Conservation (phyloP, 148 eudicot species). For the Linanthus parryae region DNA sequence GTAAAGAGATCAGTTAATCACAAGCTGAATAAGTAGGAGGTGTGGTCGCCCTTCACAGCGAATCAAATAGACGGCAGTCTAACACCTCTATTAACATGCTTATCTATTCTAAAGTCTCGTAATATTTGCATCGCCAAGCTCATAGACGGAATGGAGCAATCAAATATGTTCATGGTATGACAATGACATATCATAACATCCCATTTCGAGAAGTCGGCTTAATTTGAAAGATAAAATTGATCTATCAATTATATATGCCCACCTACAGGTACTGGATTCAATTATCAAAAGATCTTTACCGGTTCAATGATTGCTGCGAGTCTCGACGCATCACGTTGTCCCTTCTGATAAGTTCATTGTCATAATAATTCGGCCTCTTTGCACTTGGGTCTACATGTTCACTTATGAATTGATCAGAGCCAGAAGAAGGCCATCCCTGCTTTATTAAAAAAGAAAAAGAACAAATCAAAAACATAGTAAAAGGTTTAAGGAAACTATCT, state of each 20-base stretch:
- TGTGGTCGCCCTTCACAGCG: no score
- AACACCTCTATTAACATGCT: no score
- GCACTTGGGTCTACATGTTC: slow-evolving; percentile 22
- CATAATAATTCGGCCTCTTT: slow-evolving; percentile 25
- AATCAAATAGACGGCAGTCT: no score
- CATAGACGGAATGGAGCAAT: no score
- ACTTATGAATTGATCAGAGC: slow-evolving; percentile 20
- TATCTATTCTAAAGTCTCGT: no score
- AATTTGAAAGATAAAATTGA: no score
- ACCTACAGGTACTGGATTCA: slow-evolving; percentile 25
- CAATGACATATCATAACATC: no score
- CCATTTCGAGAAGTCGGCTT: no score
- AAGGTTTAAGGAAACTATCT: not conserved
- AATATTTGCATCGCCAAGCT: no score
- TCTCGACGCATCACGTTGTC: slow-evolving; percentile 17
- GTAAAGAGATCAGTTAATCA: no score
- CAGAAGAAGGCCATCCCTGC: slow-evolving; percentile 41
- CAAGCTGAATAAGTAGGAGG: no score
- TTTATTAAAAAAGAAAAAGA: slow-evolving; percentile 8
- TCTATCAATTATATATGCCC: slow-evolving; percentile 10
- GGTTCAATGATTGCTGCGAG: slow-evolving; percentile 22
- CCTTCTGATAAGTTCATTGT: slow-evolving; percentile 22
- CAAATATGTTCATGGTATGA: no score
- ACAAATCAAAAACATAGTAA: not conserved
- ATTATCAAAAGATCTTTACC: slow-evolving; percentile 15